A percentile compares a stretch with the other conserved stretches of the same genome.
phyloP scores from a whole-genome alignment of 805 yeast species.

The Kluyveromyces lactis region DNA sequence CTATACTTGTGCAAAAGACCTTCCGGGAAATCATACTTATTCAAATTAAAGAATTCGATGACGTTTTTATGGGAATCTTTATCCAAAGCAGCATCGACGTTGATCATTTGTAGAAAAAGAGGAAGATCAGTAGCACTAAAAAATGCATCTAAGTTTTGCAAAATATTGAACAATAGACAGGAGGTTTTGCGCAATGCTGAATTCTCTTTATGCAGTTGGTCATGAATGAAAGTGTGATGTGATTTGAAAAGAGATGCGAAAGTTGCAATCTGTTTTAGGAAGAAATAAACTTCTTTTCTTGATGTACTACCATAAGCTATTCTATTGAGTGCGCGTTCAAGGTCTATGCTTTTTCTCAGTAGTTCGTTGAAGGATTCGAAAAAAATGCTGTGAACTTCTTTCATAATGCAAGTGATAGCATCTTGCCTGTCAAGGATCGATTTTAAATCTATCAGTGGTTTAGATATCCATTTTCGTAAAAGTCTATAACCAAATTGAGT shows the following conservation, averaged over 20 bases:
- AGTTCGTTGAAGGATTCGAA: constrained; percentile 30
- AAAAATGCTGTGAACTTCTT: constrained; percentile 31
- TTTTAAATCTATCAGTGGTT: constrained; percentile 53
- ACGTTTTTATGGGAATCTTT: constrained; percentile 39
- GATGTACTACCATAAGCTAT: constrained; percentile 52
- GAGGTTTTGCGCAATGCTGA: constrained; percentile 19
- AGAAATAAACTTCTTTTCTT: constrained; percentile 50
- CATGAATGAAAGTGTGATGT: constrained; percentile 24
- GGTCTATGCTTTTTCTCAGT: constrained; percentile 40
- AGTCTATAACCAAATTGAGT: constrained; percentile 69
- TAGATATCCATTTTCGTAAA: constrained; percentile 62
- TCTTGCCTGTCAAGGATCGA: constrained; percentile 53
- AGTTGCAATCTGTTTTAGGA: constrained; percentile 39
- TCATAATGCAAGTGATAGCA: constrained; percentile 45
- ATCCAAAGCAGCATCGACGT: constrained; percentile 44
- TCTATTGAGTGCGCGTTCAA: constrained; percentile 49
- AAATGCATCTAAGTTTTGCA: constrained; percentile 32
- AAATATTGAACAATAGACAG: constrained; percentile 30
- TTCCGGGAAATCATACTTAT: constrained; percentile 32
- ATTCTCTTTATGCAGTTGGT: constrained; percentile 15
- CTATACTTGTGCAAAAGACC: constrained; percentile 31
- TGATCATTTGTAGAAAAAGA: constrained; percentile 40
- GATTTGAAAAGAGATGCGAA: constrained; percentile 28
- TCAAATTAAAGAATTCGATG: constrained; percentile 34
- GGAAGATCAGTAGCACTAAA: constrained; percentile 28